Conservation (phyloP, 345 rosid genomes). For the Bruguiera sexangula region DNA sequence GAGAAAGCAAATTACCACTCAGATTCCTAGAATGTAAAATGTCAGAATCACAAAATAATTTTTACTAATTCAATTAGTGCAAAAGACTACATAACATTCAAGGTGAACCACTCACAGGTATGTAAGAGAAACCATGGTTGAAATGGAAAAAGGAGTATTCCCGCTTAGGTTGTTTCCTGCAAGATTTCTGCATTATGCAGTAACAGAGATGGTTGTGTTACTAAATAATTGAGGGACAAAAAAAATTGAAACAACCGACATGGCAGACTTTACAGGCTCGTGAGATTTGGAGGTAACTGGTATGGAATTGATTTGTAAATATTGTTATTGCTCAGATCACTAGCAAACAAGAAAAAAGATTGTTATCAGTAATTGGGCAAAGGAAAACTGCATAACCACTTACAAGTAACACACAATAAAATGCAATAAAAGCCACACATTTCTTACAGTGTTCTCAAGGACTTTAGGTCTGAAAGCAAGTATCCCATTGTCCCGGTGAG, state of each 20-base stretch:
- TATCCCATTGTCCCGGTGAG: slow-evolving; percentile 89
- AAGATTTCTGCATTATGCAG: slow-evolving; percentile 65
- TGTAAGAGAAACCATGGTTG: slow-evolving; percentile 64
- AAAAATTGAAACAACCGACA: slow-evolving; percentile 12
- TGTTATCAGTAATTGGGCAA: slow-evolving; percentile 15
- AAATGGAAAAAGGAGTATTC: slow-evolving; percentile 86
- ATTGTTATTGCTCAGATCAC: slow-evolving; percentile 87
- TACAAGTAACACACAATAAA: background rate
- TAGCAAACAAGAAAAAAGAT: slow-evolving; percentile 26
- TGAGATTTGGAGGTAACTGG: slow-evolving; percentile 93
- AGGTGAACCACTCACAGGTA: slow-evolving; percentile 62
- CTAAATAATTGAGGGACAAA: slow-evolving; percentile 2
- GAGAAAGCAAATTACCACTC: slow-evolving; percentile 73
- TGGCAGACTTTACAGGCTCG: slow-evolving; percentile 67
- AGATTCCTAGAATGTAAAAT: slow-evolving; percentile 49
- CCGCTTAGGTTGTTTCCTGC: slow-evolving; percentile 82
- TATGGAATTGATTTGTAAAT: slow-evolving; percentile 83
- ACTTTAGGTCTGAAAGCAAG: slow-evolving; percentile 63
- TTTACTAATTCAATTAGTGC: background rate
- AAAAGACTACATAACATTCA: slow-evolving; percentile 19
- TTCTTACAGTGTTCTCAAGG: slow-evolving; percentile 72
- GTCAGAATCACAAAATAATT: slow-evolving; percentile 14
- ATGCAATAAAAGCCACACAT: slow-evolving; percentile 4
- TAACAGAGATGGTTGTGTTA: slow-evolving; percentile 5
- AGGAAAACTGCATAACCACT: slow-evolving; percentile 6